Evolutionary conservation across 2,329 filamentous ascomycete species (phyloP).

Genomic region (Xylaria hypoxylon): DNA sequence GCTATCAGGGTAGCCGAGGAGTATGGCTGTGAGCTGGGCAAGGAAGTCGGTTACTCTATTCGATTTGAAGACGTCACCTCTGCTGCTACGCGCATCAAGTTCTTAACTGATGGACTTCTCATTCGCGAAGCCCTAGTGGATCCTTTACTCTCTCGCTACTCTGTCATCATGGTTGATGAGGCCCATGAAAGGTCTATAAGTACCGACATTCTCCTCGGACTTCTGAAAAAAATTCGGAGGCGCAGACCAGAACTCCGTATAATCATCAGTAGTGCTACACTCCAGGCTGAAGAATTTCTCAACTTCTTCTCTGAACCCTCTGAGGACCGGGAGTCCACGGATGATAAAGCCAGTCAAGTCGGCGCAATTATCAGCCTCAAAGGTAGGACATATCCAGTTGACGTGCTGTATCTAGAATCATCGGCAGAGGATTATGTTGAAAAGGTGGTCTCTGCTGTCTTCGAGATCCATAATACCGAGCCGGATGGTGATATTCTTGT

Average conservation of each 20-base stretch:
- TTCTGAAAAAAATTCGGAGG: conserved; percentile 90
- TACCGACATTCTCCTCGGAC: conserved; percentile 88
- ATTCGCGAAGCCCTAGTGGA: conserved; percentile 94
- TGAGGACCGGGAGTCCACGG: conserved; percentile 52
- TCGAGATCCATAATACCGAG: conserved; percentile 88
- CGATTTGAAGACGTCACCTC: conserved; percentile 93
- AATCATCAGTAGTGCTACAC: conserved; percentile 91
- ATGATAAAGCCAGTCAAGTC: conserved; percentile 43
- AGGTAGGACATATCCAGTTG: conserved; percentile 88
- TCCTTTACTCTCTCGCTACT: conserved; percentile 89
- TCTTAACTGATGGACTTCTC: conserved; percentile 91
- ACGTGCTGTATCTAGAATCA: conserved; percentile 81
- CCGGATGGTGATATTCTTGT: conserved; percentile 87
- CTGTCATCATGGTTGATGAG: conserved; percentile 97
- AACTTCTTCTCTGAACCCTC: conserved; percentile 73
- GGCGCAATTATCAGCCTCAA: conserved; percentile 84
- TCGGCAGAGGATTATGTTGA: conserved; percentile 90
- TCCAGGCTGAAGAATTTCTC: conserved; percentile 89
- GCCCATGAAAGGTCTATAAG: conserved; percentile 94
- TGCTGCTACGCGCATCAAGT: conserved; percentile 87
- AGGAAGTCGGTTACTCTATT: conserved; percentile 94
- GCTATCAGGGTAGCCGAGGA: conserved; percentile 91
- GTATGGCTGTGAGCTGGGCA: conserved; percentile 84
- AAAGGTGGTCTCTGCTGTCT: conserved; percentile 81
- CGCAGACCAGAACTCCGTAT: conserved; percentile 85